phyloP scores from a whole-genome alignment of 1,139 yeast species.

The Kluyveromyces sp. region DNA sequence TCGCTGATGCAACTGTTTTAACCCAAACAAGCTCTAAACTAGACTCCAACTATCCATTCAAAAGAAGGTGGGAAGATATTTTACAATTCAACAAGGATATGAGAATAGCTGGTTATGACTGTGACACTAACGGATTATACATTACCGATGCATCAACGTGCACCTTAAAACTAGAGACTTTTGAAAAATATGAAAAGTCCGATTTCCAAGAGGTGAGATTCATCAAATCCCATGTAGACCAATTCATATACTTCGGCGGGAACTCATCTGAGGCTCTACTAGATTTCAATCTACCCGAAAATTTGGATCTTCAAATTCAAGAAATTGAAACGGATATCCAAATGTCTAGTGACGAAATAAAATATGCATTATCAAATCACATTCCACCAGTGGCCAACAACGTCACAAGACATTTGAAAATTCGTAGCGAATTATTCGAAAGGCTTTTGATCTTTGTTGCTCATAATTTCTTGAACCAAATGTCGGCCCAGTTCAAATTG shows the following conservation, averaged over 20 bases:
- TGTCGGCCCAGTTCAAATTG: constrained; percentile 27
- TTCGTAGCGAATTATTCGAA: constrained; percentile 35
- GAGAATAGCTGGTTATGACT: constrained; percentile 54
- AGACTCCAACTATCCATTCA: constrained; percentile 35
- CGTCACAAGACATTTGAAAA: constrained; percentile 36
- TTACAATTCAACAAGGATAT: constrained; percentile 49
- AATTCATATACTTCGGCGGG: constrained; percentile 53
- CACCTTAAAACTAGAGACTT: constrained; percentile 48
- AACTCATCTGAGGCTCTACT: constrained; percentile 38
- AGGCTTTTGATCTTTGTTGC: constrained; percentile 42
- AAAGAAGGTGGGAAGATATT: constrained; percentile 73
- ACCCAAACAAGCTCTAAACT: constrained; percentile 51
- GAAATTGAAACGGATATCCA: constrained; percentile 44
- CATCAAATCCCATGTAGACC: constrained; percentile 68
- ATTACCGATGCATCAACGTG: constrained; percentile 56
- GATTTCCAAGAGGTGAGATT: constrained; percentile 30
- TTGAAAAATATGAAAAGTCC: constrained; percentile 9
- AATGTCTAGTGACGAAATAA: constrained; percentile 46
- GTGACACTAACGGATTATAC: constrained; percentile 45
- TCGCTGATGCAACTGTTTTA: constrained; percentile 55
- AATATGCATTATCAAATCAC: constrained; percentile 40
- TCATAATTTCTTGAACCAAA: constrained; percentile 38
- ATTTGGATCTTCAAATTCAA: constrained; percentile 30
- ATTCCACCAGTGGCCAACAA: constrained; percentile 40
- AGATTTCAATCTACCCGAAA: constrained; percentile 46